A percentile compares a stretch with the other conserved stretches of the same genome.
Conservation (phyloP, 352 stramenopile genomes). For the Pythium oligandrum region DNA sequence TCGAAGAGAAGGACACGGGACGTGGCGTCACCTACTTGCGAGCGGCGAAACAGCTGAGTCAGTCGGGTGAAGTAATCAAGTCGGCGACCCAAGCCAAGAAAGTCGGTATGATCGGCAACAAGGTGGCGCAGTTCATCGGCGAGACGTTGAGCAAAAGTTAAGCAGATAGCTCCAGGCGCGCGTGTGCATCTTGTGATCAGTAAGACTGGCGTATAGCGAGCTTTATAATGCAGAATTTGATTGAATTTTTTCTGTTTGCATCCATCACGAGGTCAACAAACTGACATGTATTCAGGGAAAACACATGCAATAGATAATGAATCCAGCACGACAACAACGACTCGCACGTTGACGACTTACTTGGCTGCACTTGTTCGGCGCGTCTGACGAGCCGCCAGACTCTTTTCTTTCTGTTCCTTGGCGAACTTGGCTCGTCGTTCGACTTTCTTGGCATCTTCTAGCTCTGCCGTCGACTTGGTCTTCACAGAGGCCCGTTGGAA, state of each 20-base stretch:
- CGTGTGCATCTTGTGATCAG: too few relatives aligned
- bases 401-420: slow-evolving; percentile 33
- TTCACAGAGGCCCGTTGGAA: slow-evolving; percentile 22
- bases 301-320: too few relatives aligned
- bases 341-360: too few relatives aligned
- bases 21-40: slow-evolving; percentile 62
- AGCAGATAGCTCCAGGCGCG: too few relatives aligned
- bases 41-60: slow-evolving; percentile 45
- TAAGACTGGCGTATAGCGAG: too few relatives aligned
- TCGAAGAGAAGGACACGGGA: slow-evolving; percentile 48
- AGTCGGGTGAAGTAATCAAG: slow-evolving; percentile 40
- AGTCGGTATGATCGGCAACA: slow-evolving; percentile 54
- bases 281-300: too few relatives aligned
- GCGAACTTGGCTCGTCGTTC: slow-evolving; percentile 31
- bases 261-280: too few relatives aligned
- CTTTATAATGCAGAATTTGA: too few relatives aligned
- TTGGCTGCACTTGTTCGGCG: not conserved
- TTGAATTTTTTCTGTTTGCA: too few relatives aligned
- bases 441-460: slow-evolving; percentile 22
- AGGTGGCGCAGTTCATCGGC: slow-evolving; percentile 57
- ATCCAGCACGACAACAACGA: too few relatives aligned
- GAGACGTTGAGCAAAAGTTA: slow-evolving; percentile 20
- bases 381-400: slow-evolving; percentile 8
- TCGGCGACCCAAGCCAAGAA: slow-evolving; percentile 46
- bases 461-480: not conserved